phyloP scores from a whole-genome alignment of 2,329 filamentous ascomycete species.

The Fusarium nematophilum region DNA sequence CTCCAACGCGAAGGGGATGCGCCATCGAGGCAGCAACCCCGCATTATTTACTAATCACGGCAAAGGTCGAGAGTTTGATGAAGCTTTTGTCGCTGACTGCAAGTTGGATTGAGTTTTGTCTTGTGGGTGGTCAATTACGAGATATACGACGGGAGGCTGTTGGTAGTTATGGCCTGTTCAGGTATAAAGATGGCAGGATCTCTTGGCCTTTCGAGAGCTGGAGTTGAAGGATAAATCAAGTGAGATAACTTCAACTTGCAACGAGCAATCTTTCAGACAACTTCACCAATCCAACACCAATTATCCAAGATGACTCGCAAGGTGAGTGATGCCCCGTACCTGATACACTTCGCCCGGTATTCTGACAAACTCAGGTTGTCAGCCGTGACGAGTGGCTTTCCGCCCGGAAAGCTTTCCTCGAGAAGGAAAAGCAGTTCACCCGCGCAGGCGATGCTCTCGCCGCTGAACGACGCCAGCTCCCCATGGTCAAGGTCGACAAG shows the following conservation, averaged over 20 bases:
- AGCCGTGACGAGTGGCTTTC: conserved; percentile 49
- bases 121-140: neutral
- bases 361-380: conserved; percentile 35
- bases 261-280: neutral
- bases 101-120: no score
- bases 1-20: conserved; percentile 7
- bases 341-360: neutral
- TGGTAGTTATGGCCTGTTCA: neutral
- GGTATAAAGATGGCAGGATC: conserved; percentile 5
- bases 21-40: conserved; percentile 9
- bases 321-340: neutral
- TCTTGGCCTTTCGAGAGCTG: neutral
- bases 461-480: conserved; percentile 49
- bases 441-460: conserved; percentile 45
- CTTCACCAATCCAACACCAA: neutral
- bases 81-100: no score
- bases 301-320: neutral
- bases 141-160: neutral
- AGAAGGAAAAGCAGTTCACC: conserved; percentile 50
- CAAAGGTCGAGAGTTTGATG: no score
- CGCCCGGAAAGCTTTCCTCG: conserved; percentile 48
- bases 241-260: neutral
- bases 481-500: conserved; percentile 54
- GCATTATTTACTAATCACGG: conserved; percentile 1
- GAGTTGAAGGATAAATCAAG: neutral